Evolutionary conservation across 306 rosid genomes (phyloP).

Genomic region (Boehmeria nivea): DNA sequence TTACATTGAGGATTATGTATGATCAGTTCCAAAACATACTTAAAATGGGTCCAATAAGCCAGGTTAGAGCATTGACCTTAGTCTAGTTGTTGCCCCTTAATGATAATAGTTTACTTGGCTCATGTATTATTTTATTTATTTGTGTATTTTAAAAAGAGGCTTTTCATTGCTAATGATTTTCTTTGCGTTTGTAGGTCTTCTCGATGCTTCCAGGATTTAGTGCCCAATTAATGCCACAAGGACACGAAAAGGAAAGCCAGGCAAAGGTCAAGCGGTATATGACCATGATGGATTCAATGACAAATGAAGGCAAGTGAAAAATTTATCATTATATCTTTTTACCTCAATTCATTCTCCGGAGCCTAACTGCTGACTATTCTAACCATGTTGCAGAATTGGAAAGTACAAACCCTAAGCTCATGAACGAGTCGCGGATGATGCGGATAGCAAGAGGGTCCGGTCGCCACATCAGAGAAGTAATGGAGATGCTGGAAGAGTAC

Average conservation of each 20-base stretch:
- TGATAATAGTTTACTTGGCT: no score
- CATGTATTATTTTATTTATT: no score
- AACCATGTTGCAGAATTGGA: constrained; percentile 61
- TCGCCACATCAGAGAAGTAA: constrained; percentile 55
- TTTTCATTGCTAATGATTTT: constrained; percentile 2
- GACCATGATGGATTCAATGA: constrained; percentile 99
- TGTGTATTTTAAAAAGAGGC: neutral
- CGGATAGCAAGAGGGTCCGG: constrained; percentile 84
- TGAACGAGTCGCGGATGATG: constrained; percentile 72
- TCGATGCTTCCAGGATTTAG: constrained; percentile 85
- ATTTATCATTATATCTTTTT: neutral
- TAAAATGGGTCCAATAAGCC: constrained; percentile 74
- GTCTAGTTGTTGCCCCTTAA: no score
- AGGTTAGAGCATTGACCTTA: constrained; percentile 38
- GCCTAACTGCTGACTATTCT: constrained; percentile 13
- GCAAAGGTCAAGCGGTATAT: constrained; percentile 84
- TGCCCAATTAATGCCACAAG: constrained; percentile 78
- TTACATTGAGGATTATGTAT: constrained; percentile 79
- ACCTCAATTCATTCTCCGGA: neutral
- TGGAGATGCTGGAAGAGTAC: constrained; percentile 87
- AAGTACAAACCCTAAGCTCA: constrained; percentile 69
- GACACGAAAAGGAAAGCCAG: constrained; percentile 87
- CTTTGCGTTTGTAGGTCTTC: constrained; percentile 43
- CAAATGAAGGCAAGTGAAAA: constrained; percentile 61
- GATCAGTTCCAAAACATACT: constrained; percentile 76